A percentile compares a stretch with the other conserved stretches of the same genome.
These are phyloP conservation scores for Globomyces pollinis-pini DNA, from an alignment of 192 early-diverging fungal genomes.

Conservation along the genomic window DNA sequence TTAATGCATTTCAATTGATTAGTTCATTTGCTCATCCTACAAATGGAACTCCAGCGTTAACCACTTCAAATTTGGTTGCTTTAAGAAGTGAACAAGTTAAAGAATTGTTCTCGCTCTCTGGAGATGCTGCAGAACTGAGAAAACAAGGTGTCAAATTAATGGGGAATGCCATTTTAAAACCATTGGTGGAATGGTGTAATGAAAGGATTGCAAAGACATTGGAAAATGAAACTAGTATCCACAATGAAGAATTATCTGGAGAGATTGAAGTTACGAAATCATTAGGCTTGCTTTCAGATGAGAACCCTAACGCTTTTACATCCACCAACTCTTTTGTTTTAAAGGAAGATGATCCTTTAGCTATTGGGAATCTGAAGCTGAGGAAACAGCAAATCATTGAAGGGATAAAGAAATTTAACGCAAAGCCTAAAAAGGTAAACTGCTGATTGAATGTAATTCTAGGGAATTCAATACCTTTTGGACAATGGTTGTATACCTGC, in stretches of 20 bases:
- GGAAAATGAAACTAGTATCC: neutral
- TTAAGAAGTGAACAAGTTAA: conserved; percentile 49
- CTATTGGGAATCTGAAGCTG: conserved; percentile 75
- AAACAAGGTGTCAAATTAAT: conserved; percentile 45
- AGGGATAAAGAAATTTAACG: conserved; percentile 73
- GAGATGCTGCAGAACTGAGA: conserved; percentile 44
- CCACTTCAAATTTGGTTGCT: conserved; percentile 37
- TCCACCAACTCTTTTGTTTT: neutral
- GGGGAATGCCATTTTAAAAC: conserved; percentile 40
- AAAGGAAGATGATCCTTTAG: conserved; percentile 70
- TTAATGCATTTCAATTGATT: neutral
- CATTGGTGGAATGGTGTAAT: conserved; percentile 37
- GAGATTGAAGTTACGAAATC: conserved; percentile 20
- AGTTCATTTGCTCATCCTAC: neutral
- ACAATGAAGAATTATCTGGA: conserved; percentile 10
- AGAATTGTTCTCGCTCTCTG: conserved; percentile 43
- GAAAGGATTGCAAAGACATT: conserved; percentile 7
- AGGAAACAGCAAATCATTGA: conserved; percentile 77
- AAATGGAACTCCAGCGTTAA: conserved; percentile 32
- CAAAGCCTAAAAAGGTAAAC: conserved; percentile 75
- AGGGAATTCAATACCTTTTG: conserved; percentile 71
- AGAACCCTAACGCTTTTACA: conserved; percentile 18
- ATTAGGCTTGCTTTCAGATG: conserved; percentile 30
- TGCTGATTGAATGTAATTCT: conserved; percentile 3
- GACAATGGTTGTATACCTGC: conserved; percentile 58